Evolutionary conservation across 2,329 filamentous ascomycete genomes (phyloP), one percentile per base, ranked within the genome.

Genomic region (Scedosporium minutisporum): DNA sequence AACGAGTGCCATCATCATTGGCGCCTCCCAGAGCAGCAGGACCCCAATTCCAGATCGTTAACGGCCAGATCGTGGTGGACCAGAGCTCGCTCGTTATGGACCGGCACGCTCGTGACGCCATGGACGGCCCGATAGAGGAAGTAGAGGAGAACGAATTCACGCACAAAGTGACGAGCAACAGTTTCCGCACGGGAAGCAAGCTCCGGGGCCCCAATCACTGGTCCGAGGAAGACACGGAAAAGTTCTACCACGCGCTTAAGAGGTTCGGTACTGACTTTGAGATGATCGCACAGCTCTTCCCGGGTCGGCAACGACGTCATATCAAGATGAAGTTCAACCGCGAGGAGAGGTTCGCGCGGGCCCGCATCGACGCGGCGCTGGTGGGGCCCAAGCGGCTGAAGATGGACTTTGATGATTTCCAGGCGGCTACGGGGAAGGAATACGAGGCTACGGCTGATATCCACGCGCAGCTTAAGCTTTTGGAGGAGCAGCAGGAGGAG

Each of bases 231-330:
- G 83, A 87, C 64, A 93, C 88, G 3, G 87, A 89, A 62, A 78
- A 84, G 55, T 95, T 95, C 75, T 95, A 92, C 77, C 82, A 87
- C 29, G 87, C 85, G 1, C 79, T 96, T 1, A 77, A 80, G 63
- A 89, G 88, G 80, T 93, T 91, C 69, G 91, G 91, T 63, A 93
- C 89, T 1, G 90, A 93, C 71, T 96, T 95, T 70, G 82, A 87
- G 71, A 90, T 90, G 75, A 92, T 96, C 68, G 82, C 84, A 64
- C 84, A 85, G 68, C 86, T 92, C 81, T 93, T 96, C 69, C 83
- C 86, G 1, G 82, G 83, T 65, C 86, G 88, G 69, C 88, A 83
- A 64, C 82, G 91, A 18, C 83, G 87, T 38, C 85, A 90, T 71
- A 82, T 95, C 75, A 93, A 93, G 76, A 82, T 88, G 66, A 95